Conservation (phyloP, 2,329 filamentous ascomycete species). For the Nectriaceae sp. region DNA sequence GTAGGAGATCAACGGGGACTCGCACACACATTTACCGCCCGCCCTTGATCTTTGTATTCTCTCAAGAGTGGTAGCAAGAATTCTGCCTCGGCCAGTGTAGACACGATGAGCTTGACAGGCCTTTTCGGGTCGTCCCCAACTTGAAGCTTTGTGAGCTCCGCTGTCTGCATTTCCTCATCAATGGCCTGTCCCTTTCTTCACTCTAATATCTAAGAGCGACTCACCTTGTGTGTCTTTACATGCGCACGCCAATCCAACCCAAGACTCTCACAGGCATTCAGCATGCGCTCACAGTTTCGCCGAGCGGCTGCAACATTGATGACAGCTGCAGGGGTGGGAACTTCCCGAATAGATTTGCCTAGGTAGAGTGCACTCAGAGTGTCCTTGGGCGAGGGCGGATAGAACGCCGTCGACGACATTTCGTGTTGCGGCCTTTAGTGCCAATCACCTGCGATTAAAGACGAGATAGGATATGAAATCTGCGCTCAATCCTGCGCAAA, state of each 20-base stretch:
- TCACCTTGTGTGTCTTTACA: conserved; percentile 81
- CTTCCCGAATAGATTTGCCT: conserved; percentile 59
- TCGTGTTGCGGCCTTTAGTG: no score
- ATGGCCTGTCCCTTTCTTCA: no score
- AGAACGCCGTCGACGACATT: conserved; percentile 18
- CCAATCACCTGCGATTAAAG: no score
- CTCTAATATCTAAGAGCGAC: no score
- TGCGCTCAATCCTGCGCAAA: no score
- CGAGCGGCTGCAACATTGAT: conserved; percentile 67
- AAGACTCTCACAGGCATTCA: conserved; percentile 60
- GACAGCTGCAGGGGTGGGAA: conserved; percentile 68
- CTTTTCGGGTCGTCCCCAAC: conserved; percentile 56
- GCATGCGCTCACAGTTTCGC: conserved; percentile 72
- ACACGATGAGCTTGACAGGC: conserved; percentile 66
- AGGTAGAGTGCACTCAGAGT: conserved; percentile 38
- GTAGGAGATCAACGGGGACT: no score
- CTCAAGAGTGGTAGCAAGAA: conserved; percentile 61
- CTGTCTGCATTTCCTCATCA: conserved; percentile 51
- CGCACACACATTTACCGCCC: conserved; percentile 60
- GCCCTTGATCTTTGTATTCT: conserved; percentile 55
- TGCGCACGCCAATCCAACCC: conserved; percentile 72
- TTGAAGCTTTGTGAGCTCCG: conserved; percentile 67
- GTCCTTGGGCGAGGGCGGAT: conserved; percentile 24
- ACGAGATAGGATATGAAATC: no score
- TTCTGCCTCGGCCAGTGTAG: conserved; percentile 75